Conservation (phyloP, 306 rosid species). For the Pyrus betulifolia region DNA sequence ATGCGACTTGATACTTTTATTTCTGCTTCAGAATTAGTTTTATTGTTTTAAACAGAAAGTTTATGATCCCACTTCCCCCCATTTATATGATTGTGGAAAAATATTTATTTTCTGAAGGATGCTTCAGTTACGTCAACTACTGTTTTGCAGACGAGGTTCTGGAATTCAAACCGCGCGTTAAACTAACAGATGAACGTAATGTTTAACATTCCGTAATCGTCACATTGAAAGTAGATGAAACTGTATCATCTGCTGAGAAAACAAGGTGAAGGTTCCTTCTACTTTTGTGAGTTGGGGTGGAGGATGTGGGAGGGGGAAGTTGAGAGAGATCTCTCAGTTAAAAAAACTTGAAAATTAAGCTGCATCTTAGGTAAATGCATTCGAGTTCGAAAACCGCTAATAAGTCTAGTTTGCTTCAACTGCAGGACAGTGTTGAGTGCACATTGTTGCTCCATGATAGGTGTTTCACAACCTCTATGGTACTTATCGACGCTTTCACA, state of each 20-base stretch:
- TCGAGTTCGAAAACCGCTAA: not conserved
- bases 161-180: not conserved
- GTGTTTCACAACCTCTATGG: not conserved
- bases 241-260: not conserved
- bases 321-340: not conserved
- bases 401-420: constrained; percentile 1
- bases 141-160: not conserved
- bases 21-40: not conserved
- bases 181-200: not conserved
- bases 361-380: not conserved
- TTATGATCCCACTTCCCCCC: not conserved
- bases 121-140: not conserved
- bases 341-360: not conserved
- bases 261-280: not conserved
- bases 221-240: not conserved
- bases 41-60: not conserved
- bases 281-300: not conserved
- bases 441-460: not conserved
- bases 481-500: not conserved
- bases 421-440: not conserved
- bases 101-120: not conserved
- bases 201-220: not conserved
- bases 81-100: not conserved
- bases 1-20: not conserved
- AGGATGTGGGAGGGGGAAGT: not conserved